Base-by-base conservation (phyloP, 371 early-diverging fungal species). In the Phascolomyces articulosus region DNA sequence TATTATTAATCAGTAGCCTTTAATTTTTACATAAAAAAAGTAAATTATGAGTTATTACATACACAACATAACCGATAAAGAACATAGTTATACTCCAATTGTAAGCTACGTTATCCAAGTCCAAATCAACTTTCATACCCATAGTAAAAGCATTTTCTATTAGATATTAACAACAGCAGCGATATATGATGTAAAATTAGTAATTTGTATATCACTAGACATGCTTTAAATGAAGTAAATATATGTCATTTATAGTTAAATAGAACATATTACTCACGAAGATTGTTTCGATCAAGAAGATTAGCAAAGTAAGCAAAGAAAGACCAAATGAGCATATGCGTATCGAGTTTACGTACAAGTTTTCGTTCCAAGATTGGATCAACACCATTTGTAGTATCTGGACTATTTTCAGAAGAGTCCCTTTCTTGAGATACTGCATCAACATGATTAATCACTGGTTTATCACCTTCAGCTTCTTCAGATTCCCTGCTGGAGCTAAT, bases 251-350 rank as follows among this genome's bases (percentile, higher is more conserved):
- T n/a, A n/a, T n/a, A n/a, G n/a, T n/a, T n/a, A n/a, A n/a, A n/a
- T n/a, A n/a, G n/a, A n/a, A n/a, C n/a, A 6, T 21, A 38, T 21
- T 29, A 20, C 23, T 40, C 68, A 77, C 85, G 91, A 67, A 93
- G 88, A 67, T 92, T 94, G 51, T 85, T 86, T 51, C 93, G 84
- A 66, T 92, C 93, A 15, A 94, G 71, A 61, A 86, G 87, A 58
- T 83, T 86, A 51, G 90, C 85, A 53, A 93, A 79, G 62, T 92
- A 92, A n/a, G 88, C 83, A 28, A 87, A 70, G 49, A 85, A 77
- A 23, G 92, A 78, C 68, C 89, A 81, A 2, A 93, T 86, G 40
- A 92, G 77, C 6, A 93, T 66, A n/a, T 87, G 85, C 27, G 70
- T 54, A 69, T 92, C 93, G 28, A 92, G 71, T 63, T 85, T 90